These are phyloP conservation scores for Balakata baccata DNA, from an alignment of 345 rosid genomes.

Conservation along the genomic window DNA sequence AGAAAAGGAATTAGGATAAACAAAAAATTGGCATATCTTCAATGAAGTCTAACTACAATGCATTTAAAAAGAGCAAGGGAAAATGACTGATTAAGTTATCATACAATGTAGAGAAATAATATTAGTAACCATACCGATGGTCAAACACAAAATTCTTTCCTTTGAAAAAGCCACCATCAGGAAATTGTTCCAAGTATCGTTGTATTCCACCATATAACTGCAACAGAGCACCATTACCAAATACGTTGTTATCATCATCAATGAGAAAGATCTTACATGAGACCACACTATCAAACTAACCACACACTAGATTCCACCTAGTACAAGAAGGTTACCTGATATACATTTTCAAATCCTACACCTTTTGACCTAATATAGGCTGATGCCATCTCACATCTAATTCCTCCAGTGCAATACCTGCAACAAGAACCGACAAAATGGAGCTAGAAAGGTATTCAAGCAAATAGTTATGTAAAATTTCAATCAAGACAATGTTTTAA, in stretches of 20 bases:
- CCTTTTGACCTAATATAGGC: constrained; percentile 92
- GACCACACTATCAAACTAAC: constrained; percentile 9
- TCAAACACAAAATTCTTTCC: constrained; percentile 98
- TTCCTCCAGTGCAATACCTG: constrained; percentile 99
- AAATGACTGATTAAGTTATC: background rate
- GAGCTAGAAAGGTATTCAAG: background rate
- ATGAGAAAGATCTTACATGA: background rate
- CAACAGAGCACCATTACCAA: constrained; percentile 27
- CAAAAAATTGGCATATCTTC: background rate
- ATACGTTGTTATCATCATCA: constrained; percentile 8
- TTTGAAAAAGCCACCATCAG: constrained; percentile 82
- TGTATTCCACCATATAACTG: constrained; percentile 96
- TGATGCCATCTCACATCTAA: constrained; percentile 98
- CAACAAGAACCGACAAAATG: constrained; percentile 7
- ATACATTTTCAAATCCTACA: constrained; percentile 75
- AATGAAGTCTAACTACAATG: background rate
- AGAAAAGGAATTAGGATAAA: background rate
- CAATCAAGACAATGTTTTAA: background rate
- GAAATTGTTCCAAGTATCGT: constrained; percentile 86
- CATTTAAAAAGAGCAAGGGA: background rate
- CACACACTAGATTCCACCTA: background rate
- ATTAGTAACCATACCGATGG: constrained; percentile 55
- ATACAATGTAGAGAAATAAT: background rate
- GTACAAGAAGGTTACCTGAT: constrained; percentile 54
- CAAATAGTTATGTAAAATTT: background rate